Evolutionary conservation across 192 early-diverging fungal species (phyloP), one percentile per base, ranked within the genome.

Genomic region (Podila minutissima): DNA sequence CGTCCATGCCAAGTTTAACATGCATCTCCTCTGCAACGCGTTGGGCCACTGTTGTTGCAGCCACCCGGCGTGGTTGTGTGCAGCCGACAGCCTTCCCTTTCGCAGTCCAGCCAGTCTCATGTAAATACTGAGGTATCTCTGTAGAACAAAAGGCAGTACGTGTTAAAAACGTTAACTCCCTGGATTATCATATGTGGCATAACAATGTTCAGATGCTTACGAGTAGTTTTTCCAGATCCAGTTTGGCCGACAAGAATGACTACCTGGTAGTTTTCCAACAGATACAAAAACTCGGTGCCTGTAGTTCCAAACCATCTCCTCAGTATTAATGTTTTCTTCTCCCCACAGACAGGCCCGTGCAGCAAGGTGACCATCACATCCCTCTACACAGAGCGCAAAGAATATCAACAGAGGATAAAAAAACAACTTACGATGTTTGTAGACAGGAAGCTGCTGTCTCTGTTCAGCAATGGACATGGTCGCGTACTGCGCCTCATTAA

Each of bases 371-470:
- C 41, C 15, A 46, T 46, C 15, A 46, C 15, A 46, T 46, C 41
- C 41, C 41, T 46, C 41, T 46, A 50, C n/a, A 58, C 3, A 13
- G 20, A 28, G 10, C 3, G 32, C 10, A 22, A 17, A 22, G 53
- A 58, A 53, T 11, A 69, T 15, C 10, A 31, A 33, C 3, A 68
- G 8, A 32, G 6, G 17, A 28, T 6, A 31, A 24, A 38, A 24
- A 15, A 9, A 17, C 0, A 17, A 53, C 71, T 89, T 89, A 82
- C 96, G 92, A 64, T 95, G 87, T 62, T 94, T 95, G 81, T 89
- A 98, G 4, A 98, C 93, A 0, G 97, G 98, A 63, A 99, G 87
- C 12, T 90, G 89, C 60, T 93, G 89, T 35, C 97, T 77, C 78
- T 94, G 94, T 41, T 95, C 91, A 66, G 91, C 86, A 60, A 94